Evolutionary conservation across 2,329 filamentous ascomycete species (phyloP).

Genomic region (Blumeria hordei): DNA sequence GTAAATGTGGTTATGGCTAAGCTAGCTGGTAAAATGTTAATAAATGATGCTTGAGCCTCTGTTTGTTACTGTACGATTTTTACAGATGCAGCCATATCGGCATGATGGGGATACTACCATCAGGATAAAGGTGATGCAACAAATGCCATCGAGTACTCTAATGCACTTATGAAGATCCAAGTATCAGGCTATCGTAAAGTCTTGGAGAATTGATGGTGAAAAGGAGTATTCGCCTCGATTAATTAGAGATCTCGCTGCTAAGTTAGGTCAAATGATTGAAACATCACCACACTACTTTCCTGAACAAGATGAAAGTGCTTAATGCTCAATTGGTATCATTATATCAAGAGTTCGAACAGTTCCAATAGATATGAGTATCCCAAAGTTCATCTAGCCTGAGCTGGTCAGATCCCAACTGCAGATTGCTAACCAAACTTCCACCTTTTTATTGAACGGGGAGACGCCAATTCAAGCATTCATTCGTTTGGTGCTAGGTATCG

Average conservation of each 20-base stretch:
- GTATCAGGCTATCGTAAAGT: not conserved
- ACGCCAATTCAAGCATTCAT: not conserved
- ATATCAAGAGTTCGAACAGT: not conserved
- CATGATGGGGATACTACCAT: not conserved
- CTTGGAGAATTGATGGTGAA: not conserved
- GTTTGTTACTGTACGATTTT: not conserved
- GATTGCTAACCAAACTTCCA: not conserved
- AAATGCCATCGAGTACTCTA: not conserved
- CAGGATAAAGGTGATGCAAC: not conserved
- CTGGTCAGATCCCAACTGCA: not conserved
- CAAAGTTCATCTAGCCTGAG: not conserved
- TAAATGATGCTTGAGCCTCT: not conserved
- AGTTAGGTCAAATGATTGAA: not conserved
- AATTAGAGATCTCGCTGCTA: not conserved
- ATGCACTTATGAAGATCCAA: not conserved
- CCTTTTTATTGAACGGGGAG: not conserved
- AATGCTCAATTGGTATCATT: not conserved
- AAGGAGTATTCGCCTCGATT: not conserved
- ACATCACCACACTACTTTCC: not conserved
- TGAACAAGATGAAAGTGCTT: not conserved
- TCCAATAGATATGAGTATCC: not conserved
- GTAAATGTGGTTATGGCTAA: not conserved
- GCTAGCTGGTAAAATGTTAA: not conserved
- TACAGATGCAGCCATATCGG: not conserved
- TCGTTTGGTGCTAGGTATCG: not conserved